phyloP scores from a whole-genome alignment of 805 yeast genomes.

The Starmerella davenportii region DNA sequence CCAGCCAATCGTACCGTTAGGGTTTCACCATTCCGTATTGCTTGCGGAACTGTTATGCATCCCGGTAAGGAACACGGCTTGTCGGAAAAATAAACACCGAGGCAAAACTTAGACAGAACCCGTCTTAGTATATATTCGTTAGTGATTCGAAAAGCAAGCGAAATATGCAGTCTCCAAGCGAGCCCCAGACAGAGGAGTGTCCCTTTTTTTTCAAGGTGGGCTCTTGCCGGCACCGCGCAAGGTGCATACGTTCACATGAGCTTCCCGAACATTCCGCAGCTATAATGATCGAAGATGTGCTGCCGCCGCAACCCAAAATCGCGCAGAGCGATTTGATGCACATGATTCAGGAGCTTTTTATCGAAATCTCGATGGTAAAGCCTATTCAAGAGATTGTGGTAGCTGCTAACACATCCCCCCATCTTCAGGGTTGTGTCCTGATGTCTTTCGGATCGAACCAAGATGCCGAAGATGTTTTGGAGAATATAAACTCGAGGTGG shows the following conservation, averaged over 20 bases:
- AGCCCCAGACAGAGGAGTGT: constrained; percentile 7
- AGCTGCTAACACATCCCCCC: constrained; percentile 69
- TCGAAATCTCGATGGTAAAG: constrained; percentile 36
- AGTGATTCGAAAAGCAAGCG: no score
- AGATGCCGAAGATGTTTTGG: constrained; percentile 43
- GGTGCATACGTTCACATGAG: constrained; percentile 44
- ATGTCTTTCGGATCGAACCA: constrained; percentile 38
- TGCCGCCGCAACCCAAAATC: constrained; percentile 3
- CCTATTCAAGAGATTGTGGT: constrained; percentile 46
- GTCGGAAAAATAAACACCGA: no score
- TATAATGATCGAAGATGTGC: constrained; percentile 6
- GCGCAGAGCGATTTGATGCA: constrained; percentile 37
- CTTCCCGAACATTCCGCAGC: constrained; percentile 6
- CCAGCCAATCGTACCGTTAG: no score
- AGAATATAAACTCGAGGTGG: constrained; percentile 62
- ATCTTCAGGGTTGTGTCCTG: constrained; percentile 73
- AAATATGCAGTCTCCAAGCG: no score
- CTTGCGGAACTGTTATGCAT: no score
- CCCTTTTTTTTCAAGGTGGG: constrained; percentile 64
- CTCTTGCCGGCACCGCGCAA: constrained; percentile 83
- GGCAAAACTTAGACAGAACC: no score
- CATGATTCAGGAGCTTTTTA: constrained; percentile 54
- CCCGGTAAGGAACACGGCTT: no score
- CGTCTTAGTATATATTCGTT: no score
- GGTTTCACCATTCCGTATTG: no score